Percentiles rank a stretch among this genome's conserved stretches.
Evolutionary conservation across 2,329 filamentous ascomycete species (phyloP).

Genomic region (Daldinia sp.): DNA sequence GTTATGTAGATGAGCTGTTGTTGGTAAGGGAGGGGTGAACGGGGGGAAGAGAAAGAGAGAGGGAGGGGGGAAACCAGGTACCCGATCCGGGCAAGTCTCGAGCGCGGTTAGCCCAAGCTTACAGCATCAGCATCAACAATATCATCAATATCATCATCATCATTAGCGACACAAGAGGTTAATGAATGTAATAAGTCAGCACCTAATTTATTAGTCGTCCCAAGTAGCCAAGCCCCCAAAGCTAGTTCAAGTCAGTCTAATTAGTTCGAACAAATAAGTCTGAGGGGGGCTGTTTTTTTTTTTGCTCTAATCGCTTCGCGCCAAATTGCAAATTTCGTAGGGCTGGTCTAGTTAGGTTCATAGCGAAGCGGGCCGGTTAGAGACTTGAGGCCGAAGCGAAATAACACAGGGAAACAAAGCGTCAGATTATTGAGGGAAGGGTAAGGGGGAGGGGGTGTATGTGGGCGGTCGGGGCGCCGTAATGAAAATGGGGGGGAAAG

Average conservation of each 20-base stretch:
- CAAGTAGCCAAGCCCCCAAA: background rate
- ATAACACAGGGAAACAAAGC: constrained; percentile 18
- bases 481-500: background rate
- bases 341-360: constrained; percentile 7
- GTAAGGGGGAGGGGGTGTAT: background rate
- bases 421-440: constrained; percentile 3
- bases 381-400: constrained; percentile 8
- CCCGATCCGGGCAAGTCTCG: constrained; percentile 26
- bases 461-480: background rate
- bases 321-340: constrained; percentile 37
- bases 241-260: background rate
- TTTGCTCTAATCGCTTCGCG: background rate
- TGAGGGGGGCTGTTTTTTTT: no score
- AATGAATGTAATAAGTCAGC: background rate
- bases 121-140: background rate
- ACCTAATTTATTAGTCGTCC: constrained; percentile 4
- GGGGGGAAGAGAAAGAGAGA: background rate
- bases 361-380: constrained; percentile 21
- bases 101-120: constrained; percentile 29
- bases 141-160: background rate
- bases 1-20: background rate
- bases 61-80: background rate
- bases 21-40: constrained; percentile 2
- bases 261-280: background rate
- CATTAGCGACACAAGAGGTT: no score